Evolutionary conservation across 495 filamentous ascomycete species (phyloP).

Genomic region (Aspergillus sparsus): DNA sequence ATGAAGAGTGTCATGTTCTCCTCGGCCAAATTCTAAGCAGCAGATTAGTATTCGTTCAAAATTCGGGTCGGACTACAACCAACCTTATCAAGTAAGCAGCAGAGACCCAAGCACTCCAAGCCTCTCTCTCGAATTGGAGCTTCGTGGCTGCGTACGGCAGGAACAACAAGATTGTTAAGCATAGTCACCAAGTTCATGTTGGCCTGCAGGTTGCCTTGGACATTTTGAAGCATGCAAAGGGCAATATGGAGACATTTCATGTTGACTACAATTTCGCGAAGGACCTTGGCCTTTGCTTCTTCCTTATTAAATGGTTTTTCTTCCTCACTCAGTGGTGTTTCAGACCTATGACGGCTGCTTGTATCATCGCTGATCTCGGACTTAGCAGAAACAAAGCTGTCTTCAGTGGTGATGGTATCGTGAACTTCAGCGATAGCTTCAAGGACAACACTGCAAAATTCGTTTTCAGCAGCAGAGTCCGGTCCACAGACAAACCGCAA

Average conservation of each 20-base stretch:
- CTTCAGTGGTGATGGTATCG: conserved; percentile 78
- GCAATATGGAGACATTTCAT: conserved; percentile 98
- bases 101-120: conserved; percentile 84
- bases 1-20: conserved; percentile 93
- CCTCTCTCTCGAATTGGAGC: conserved; percentile 90
- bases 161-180: conserved; percentile 95
- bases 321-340: conserved; percentile 46
- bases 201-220: conserved; percentile 77
- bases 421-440: conserved; percentile 96
- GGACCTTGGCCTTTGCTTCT: conserved; percentile 75
- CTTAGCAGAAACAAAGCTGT: conserved; percentile 87
- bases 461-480: conserved; percentile 76
- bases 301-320: conserved; percentile 62
- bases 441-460: conserved; percentile 90
- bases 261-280: conserved; percentile 91
- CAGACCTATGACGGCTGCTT: conserved; percentile 42
- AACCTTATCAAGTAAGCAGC: conserved; percentile 84
- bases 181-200: conserved; percentile 88
- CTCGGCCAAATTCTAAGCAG: conserved; percentile 70
- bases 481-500: conserved; percentile 78
- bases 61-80: conserved; percentile 18
- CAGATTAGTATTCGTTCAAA: conserved; percentile 10
- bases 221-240: conserved; percentile 94
- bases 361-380: conserved; percentile 75
- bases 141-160: conserved; percentile 90